phyloP scores from a whole-genome alignment of 441 rosid genomes.

The Bocquillonia castaneifolia region DNA sequence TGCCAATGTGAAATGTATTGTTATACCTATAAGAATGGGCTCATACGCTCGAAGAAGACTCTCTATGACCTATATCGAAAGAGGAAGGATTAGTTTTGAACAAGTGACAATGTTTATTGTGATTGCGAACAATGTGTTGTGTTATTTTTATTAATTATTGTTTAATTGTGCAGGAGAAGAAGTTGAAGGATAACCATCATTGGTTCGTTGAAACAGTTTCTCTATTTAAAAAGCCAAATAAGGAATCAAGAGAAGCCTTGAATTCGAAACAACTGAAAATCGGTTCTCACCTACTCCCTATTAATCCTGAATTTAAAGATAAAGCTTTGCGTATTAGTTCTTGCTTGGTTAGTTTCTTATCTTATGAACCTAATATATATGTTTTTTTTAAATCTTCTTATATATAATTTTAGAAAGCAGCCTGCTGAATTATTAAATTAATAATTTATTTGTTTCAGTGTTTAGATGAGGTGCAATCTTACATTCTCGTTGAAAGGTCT shows the following conservation, averaged over 20 bases:
- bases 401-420: no score
- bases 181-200: slow-evolving; percentile 59
- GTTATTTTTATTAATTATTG: background rate
- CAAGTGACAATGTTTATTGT: no score
- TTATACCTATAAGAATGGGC: no score
- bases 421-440: no score
- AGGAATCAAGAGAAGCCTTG: slow-evolving; percentile 69
- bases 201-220: slow-evolving; percentile 69
- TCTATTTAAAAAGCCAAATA: slow-evolving; percentile 57
- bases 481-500: slow-evolving; percentile 75
- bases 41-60: no score
- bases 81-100: no score
- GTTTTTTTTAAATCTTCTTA: background rate
- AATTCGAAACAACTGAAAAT: slow-evolving; percentile 47
- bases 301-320: slow-evolving; percentile 59
- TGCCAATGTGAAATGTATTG: no score
- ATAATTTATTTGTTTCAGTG: slow-evolving; percentile 45
- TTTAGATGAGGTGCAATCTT: slow-evolving; percentile 92
- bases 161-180: slow-evolving; percentile 46
- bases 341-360: slow-evolving; percentile 44
- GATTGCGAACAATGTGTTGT: background rate
- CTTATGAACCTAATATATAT: background rate
- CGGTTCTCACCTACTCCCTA: slow-evolving; percentile 51
- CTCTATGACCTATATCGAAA: no score
- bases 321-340: slow-evolving; percentile 71